Conservation (phyloP, 2,329 filamentous ascomycete genomes). For the Hypomyces perniciosus region DNA sequence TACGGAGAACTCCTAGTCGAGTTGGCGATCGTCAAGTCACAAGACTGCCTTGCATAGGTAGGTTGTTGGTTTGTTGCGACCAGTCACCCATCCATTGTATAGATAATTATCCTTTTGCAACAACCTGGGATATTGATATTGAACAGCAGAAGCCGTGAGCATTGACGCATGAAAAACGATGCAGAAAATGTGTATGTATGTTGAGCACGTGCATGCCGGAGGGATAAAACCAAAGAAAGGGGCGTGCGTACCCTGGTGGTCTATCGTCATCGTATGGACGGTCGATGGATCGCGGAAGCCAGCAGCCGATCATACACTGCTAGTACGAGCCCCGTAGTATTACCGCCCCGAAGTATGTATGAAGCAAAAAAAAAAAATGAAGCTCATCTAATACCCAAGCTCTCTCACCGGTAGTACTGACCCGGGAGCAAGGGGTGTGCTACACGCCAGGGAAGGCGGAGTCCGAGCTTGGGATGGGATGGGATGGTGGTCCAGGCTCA, state of each 20-base stretch:
- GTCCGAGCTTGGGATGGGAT: not conserved
- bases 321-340: too few relatives aligned
- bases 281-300: conserved; percentile 12
- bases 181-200: not conserved
- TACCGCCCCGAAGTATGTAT: too few relatives aligned
- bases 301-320: conserved; percentile 10
- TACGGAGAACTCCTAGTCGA: too few relatives aligned
- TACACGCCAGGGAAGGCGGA: not conserved
- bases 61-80: too few relatives aligned
- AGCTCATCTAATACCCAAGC: not conserved
- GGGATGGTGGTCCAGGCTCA: conserved; percentile 7
- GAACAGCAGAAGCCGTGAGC: not conserved
- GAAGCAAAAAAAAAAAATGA: not conserved
- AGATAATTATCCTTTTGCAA: too few relatives aligned
- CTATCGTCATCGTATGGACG: not conserved
- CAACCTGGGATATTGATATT: too few relatives aligned
- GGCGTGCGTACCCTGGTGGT: not conserved
- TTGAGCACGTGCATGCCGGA: not conserved
- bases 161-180: not conserved
- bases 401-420: conserved; percentile 4
- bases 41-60: too few relatives aligned
- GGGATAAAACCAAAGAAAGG: not conserved
- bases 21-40: too few relatives aligned
- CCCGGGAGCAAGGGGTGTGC: conserved; percentile 4
- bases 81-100: too few relatives aligned